These are phyloP conservation scores for Arctium minus DNA, from an alignment of 129 eudicot genomes.

Conservation along the genomic window DNA sequence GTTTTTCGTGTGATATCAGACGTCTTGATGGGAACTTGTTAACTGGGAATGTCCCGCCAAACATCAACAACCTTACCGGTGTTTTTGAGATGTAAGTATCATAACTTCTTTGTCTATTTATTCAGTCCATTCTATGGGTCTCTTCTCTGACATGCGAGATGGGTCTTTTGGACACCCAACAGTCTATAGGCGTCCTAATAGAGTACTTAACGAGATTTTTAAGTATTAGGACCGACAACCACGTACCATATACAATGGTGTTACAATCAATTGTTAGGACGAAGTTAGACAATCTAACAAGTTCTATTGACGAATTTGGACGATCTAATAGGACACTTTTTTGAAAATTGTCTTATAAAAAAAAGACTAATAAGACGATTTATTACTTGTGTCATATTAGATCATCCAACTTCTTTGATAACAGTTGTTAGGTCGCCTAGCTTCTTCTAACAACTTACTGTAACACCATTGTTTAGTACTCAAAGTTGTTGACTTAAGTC, in stretches of 20 bases:
- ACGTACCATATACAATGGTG: neutral
- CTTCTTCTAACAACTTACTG: neutral
- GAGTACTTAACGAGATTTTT: neutral
- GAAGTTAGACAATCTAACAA: too few species aligned
- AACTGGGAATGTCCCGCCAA: conserved; percentile 37
- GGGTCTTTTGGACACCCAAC: neutral
- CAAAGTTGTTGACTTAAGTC: neutral
- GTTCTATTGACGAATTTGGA: too few species aligned
- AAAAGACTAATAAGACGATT: neutral
- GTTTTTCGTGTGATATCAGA: conserved; percentile 23
- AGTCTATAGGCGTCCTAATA: neutral
- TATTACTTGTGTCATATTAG: neutral
- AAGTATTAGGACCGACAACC: neutral
- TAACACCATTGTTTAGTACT: neutral
- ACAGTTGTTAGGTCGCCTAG: too few species aligned
- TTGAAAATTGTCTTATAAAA: too few species aligned
- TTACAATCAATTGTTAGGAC: too few species aligned
- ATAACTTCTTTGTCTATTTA: neutral
- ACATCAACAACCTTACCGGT: conserved; percentile 39
- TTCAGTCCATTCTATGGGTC: neutral
- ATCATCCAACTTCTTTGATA: neutral
- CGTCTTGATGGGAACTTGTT: conserved; percentile 44
- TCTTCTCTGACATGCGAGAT: neutral
- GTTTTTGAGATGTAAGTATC: conserved; percentile 36
- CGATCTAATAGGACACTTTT: neutral